Evolutionary conservation across 2,329 filamentous ascomycete genomes (phyloP), one percentile per base, ranked within the genome.

Genomic region (Colletotrichum higginsianum): DNA sequence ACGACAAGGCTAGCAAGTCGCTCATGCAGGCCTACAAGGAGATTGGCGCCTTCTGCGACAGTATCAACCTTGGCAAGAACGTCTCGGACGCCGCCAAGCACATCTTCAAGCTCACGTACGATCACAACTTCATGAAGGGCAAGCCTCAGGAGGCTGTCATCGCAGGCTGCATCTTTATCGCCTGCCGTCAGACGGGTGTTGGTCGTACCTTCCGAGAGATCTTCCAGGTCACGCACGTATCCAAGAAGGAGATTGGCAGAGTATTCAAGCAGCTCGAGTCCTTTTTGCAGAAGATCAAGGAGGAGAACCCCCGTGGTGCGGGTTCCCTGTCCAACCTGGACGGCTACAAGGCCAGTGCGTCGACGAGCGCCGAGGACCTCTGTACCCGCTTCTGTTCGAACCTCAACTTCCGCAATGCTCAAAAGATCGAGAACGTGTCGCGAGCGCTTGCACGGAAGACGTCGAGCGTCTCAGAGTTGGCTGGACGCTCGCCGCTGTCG

Each of bases 141-240:
- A 99, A 99, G 84, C 93, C 94, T 0, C 93, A 95, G 79, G 96
- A 98, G 77, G 94, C 94, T 67, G 93, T 99, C 76, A 96, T 98
- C 75, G 96, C 96, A 6, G 95, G 95, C 8, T 98, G 95, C 83
- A 96, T 99, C 82, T 98, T 99, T 86, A 96, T 99, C 77, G 95
- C 96, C 50, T 98, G 96, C 81, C 94, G 96, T 55, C 94, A 98
- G 82, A 93, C 94, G 79, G 90, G 91, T 73, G 92, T 95, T 40
- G 92, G 94, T 5, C 93, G 96, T 75, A 97, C 95, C 4, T 99
- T 99, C 84, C 91, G 93, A 60, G 97, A 99, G 82, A 96, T 99
- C 78, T 97, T 94, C 84, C 92, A 94, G 73, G 87, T 98, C 80
- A 99, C 96, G 11, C 94, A 94, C 76, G 96, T 99, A 38, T 92